phyloP scores from a whole-genome alignment of 495 filamentous ascomycete genomes.

The Beverwykella pulmonaria region DNA sequence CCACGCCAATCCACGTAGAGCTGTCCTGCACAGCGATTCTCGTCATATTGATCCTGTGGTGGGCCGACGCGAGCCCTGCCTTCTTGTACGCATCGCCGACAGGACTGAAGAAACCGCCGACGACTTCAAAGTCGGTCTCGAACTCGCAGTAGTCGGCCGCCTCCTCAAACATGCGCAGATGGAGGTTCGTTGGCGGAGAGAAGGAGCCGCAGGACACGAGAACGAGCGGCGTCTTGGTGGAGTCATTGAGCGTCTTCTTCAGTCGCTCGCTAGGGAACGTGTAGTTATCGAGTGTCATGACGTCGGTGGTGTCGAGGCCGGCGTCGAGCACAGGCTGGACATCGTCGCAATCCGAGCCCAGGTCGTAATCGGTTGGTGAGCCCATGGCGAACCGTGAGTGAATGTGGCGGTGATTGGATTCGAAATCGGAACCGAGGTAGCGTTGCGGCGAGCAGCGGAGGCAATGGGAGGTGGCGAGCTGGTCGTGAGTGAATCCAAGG shows the following conservation, averaged over 20 bases:
- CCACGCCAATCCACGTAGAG: slow-evolving; percentile 53
- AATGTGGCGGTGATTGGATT: neutral
- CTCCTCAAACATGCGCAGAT: slow-evolving; percentile 95
- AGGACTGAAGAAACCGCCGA: slow-evolving; percentile 79
- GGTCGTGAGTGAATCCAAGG: too few relatives aligned
- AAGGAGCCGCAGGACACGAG: slow-evolving; percentile 92
- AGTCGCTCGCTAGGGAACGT: slow-evolving; percentile 72
- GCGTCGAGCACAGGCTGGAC: slow-evolving; percentile 11
- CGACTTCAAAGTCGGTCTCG: slow-evolving; percentile 81
- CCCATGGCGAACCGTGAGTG: slow-evolving; percentile 13
- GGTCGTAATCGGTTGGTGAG: neutral
- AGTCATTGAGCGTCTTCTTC: slow-evolving; percentile 65
- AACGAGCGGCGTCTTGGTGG: slow-evolving; percentile 72
- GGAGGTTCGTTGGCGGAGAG: slow-evolving; percentile 81
- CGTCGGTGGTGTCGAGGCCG: slow-evolving; percentile 16
- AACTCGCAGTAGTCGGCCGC: slow-evolving; percentile 78
- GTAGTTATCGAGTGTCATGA: slow-evolving; percentile 58
- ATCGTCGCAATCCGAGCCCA: slow-evolving; percentile 12
- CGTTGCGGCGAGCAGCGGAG: neutral
- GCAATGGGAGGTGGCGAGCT: slow-evolving; percentile 1
- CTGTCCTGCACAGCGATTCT: slow-evolving; percentile 64
- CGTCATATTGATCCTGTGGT: slow-evolving; percentile 73
- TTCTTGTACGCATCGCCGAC: slow-evolving; percentile 92
- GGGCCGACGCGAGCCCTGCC: slow-evolving; percentile 74
- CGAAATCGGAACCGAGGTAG: neutral